Evolutionary conservation across 495 filamentous ascomycete genomes (phyloP).

Genomic region (Neurospora terricola): DNA sequence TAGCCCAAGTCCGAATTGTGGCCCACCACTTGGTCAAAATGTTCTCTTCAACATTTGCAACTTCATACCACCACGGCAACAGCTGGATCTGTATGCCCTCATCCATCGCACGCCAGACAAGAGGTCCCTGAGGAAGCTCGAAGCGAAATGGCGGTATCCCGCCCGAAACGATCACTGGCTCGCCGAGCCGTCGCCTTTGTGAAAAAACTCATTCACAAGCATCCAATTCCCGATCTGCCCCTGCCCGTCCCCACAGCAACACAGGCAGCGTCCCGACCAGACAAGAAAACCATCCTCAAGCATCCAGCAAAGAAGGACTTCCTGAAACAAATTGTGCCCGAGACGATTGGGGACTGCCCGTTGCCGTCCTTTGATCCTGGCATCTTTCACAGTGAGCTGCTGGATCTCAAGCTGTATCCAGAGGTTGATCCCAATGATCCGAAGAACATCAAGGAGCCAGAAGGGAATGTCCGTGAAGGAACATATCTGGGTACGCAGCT

Average conservation of each 20-base stretch:
- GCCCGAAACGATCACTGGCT: constrained; percentile 3
- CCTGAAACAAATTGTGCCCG: constrained; percentile 14
- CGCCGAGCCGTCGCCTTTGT: constrained; percentile 5
- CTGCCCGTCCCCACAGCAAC: constrained; percentile 11
- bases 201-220: constrained; percentile 7
- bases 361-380: constrained; percentile 24
- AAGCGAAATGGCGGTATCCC: background rate
- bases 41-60: background rate
- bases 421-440: constrained; percentile 17
- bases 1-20: background rate
- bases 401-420: constrained; percentile 19
- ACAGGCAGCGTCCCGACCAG: constrained; percentile 7
- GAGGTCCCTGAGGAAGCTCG: background rate
- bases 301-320: constrained; percentile 18
- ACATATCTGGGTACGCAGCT: constrained; percentile 30
- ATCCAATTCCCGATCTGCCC: constrained; percentile 3
- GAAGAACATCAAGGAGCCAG: constrained; percentile 6
- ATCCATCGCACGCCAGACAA: background rate
- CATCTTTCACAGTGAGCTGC: constrained; percentile 22
- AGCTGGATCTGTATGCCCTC: background rate
- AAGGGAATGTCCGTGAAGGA: constrained; percentile 19
- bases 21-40: background rate
- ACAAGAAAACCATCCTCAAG: constrained; percentile 17
- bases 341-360: constrained; percentile 12
- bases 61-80: background rate